Base-by-base conservation (phyloP, 2,329 filamentous ascomycete species). In the Clonostachys sp. region DNA sequence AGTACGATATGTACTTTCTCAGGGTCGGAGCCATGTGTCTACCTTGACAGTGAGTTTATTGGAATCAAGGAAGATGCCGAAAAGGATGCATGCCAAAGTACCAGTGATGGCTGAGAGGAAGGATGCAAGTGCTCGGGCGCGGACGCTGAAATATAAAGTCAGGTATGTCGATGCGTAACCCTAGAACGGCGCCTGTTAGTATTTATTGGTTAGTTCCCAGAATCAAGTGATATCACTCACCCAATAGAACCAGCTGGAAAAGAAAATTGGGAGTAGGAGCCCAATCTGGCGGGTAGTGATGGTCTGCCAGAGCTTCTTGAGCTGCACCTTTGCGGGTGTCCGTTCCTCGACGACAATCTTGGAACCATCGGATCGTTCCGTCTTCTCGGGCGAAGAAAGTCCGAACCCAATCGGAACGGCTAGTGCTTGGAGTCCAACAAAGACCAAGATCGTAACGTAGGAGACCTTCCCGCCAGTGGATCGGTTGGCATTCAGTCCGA, bases 391-490 rank as follows among this genome's bases (percentile, higher is more conserved):
- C 5, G 70, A 62, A 1, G 72, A 73, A 12, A 76, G 51, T 1
- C 74, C 54, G 3, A 76, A 55, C 0, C 72, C 68, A 8, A 75
- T 61, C 0, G 72, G 69, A 10, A 74, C 62, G 1, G 71, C 72
- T 2, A 74, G 59, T 39, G 70, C 73, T 52, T 75, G 71, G 5
- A 74, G 60, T 1, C 60, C 66, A 45, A 75, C 72, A 30, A 74
- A 56, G 34, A 68, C 61, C 8, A 67, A 57, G 45, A 66, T 64
- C 5, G 63, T 50, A n/a, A 46, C 45, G 45, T 47, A 50, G 35
- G 45, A 46, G 34, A 50, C 41, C 30, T 45, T 44, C 3, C 45
- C 48, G 20, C 60, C 56, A 12, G 66, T 53, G 5, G 63, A 61
- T 13, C 62, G 59, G 7, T 65, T 64, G 50, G 66, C 61, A 50